Evolutionary conservation across 139 green algal species (phyloP).

Genomic region (Spirogloea muscicola): DNA sequence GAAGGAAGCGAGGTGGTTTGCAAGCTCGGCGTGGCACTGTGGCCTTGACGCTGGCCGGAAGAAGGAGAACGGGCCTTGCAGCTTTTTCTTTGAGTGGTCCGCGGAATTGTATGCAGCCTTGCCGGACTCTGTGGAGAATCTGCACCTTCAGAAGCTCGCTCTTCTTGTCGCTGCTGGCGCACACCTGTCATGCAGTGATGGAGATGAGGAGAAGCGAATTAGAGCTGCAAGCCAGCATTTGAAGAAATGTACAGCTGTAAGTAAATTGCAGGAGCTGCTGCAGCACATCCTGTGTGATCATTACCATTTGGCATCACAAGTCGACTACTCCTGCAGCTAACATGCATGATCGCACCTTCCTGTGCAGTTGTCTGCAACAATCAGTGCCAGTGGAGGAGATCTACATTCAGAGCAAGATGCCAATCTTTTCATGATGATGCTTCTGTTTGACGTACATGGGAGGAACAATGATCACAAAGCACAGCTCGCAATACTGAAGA

Average conservation of each 20-base stretch:
- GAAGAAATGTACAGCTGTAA: conserved; percentile 18
- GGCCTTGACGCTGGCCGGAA: conserved; percentile 32
- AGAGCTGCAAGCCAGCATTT: conserved; percentile 14
- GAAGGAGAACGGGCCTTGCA: neutral
- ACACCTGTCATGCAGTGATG: neutral
- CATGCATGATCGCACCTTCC: neutral
- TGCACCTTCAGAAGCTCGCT: conserved; percentile 1
- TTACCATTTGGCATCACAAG: neutral
- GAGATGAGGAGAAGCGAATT: conserved; percentile 3
- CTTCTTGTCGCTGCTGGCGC: conserved; percentile 18
- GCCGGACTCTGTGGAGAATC: conserved; percentile 16
- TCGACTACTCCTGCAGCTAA: neutral
- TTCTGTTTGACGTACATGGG: conserved; percentile 31
- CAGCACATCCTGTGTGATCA: neutral
- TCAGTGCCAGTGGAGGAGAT: neutral
- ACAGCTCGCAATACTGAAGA: conserved; percentile 17
- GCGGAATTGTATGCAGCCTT: conserved; percentile 9
- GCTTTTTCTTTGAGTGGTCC: conserved; percentile 1
- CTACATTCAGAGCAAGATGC: conserved; percentile 18
- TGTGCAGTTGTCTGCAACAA: neutral
- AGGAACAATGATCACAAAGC: conserved; percentile 5
- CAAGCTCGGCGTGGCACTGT: conserved; percentile 25
- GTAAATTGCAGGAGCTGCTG: conserved; percentile 1
- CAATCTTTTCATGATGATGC: no score
- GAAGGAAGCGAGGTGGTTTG: conserved; percentile 32